phyloP scores from a whole-genome alignment of 2,329 filamentous ascomycete genomes.

The Colletotrichum theobromicola region DNA sequence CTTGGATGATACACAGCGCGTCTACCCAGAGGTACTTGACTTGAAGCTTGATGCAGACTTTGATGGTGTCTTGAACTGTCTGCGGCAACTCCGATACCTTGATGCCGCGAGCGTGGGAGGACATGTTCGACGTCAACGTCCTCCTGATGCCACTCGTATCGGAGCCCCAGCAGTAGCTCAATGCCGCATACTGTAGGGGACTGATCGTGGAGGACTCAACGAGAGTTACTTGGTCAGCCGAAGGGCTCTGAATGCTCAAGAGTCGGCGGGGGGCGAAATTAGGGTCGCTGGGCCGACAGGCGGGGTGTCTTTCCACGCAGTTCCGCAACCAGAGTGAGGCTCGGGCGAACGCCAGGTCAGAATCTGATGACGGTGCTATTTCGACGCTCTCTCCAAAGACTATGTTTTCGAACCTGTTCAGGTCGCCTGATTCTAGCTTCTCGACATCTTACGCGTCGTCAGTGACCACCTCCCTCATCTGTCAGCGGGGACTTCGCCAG shows the following conservation, averaged over 20 bases:
- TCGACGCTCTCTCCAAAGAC: neutral
- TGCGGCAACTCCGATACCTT: neutral
- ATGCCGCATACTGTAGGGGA: neutral
- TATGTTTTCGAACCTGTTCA: neutral
- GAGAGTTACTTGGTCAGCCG: neutral
- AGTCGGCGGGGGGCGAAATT: neutral
- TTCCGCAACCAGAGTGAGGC: neutral
- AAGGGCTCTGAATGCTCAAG: neutral
- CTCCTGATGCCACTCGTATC: neutral
- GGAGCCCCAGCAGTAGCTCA: neutral
- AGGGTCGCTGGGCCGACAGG: neutral
- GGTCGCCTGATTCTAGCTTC: neutral
- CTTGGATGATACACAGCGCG: neutral
- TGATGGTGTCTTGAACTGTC: neutral
- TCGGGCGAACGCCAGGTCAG: neutral
- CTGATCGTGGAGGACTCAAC: neutral
- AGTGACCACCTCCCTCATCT: neutral
- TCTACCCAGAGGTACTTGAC: neutral
- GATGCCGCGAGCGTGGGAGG: neutral
- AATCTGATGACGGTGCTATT: neutral
- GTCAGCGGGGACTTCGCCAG: neutral
- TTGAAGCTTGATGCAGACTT: neutral
- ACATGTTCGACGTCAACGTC: neutral
- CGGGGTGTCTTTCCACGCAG: neutral
- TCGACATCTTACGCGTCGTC: neutral